Evolutionary conservation across 495 filamentous ascomycete species (phyloP).

Genomic region (Trichoderma virens): DNA sequence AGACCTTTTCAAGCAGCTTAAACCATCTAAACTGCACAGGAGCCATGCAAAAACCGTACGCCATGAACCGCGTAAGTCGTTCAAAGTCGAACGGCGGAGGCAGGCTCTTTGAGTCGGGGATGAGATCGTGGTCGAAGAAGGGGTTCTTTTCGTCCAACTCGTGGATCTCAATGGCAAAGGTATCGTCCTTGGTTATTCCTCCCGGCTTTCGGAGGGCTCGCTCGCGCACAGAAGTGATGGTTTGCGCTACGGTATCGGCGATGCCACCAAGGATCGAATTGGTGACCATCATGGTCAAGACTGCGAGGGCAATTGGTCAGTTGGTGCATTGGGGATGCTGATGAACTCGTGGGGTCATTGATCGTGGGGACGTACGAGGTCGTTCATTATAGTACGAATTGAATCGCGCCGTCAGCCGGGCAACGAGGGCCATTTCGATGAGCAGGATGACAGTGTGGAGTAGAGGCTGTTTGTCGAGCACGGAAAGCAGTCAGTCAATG

Average conservation of each 20-base stretch:
- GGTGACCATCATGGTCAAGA: conserved; percentile 96
- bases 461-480: conserved; percentile 60
- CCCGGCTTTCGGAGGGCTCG: conserved; percentile 54
- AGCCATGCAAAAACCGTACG: conserved; percentile 92
- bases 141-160: conserved; percentile 82
- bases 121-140: conserved; percentile 55
- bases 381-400: conserved; percentile 85
- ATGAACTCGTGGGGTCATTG: not conserved
- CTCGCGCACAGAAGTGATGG: conserved; percentile 74
- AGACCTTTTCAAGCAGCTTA: conserved; percentile 69
- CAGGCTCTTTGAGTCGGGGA: conserved; percentile 51
- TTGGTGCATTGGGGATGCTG: not conserved
- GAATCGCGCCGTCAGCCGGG: conserved; percentile 76
- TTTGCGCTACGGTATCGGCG: conserved; percentile 92
- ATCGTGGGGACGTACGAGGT: conserved; percentile 51
- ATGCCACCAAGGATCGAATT: conserved; percentile 74
- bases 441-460: conserved; percentile 79
- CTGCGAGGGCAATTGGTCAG: conserved; percentile 30
- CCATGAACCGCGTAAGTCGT: conserved; percentile 86
- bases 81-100: conserved; percentile 93
- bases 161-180: conserved; percentile 81
- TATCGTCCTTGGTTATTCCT: conserved; percentile 47
- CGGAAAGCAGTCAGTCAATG: conserved; percentile 1
- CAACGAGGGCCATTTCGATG: conserved; percentile 79
- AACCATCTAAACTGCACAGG: conserved; percentile 98